Evolutionary conservation across 139 green algal species (phyloP).

Genomic region (Picochlorum sp.): DNA sequence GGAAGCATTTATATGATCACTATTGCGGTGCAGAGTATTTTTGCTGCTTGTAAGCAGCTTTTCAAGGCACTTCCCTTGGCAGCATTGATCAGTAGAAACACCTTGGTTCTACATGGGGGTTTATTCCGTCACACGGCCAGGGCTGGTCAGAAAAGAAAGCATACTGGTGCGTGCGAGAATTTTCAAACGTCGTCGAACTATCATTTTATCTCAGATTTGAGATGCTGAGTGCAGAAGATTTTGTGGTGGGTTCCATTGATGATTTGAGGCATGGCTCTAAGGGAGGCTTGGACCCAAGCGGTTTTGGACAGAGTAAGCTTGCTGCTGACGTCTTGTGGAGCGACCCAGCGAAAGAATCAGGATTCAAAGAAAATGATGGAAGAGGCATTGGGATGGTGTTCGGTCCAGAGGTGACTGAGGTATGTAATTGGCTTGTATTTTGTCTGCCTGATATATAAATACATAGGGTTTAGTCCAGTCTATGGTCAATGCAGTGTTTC

Average conservation of each 20-base stretch:
- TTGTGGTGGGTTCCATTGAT: slow-evolving; percentile 49
- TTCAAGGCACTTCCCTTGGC: slow-evolving; percentile 71
- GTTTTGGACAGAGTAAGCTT: slow-evolving; percentile 38
- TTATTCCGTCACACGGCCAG: slow-evolving; percentile 20
- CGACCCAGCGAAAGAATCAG: slow-evolving; percentile 55
- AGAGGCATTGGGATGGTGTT: slow-evolving; percentile 85
- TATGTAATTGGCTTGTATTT: slow-evolving; percentile 11
- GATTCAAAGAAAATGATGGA: slow-evolving; percentile 61
- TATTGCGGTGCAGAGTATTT: slow-evolving; percentile 26
- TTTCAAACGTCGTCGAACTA: background rate
- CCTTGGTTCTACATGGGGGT: slow-evolving; percentile 85
- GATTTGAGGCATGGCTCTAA: slow-evolving; percentile 62
- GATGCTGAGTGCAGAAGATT: background rate
- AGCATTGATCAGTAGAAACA: slow-evolving; percentile 48
- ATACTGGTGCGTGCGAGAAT: slow-evolving; percentile 15
- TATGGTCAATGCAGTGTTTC: slow-evolving; percentile 27
- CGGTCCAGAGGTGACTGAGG: slow-evolving; percentile 80
- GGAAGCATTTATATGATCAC: background rate
- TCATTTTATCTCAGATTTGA: too few relatives aligned
- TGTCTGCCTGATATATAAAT: background rate
- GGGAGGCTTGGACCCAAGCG: slow-evolving; percentile 71
- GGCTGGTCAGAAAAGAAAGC: slow-evolving; percentile 22
- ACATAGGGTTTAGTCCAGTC: background rate
- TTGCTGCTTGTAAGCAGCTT: slow-evolving; percentile 42
- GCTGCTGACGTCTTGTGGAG: slow-evolving; percentile 90